Conservation (phyloP, 208 protist genomes). For the Angomonas ambiguus region DNA sequence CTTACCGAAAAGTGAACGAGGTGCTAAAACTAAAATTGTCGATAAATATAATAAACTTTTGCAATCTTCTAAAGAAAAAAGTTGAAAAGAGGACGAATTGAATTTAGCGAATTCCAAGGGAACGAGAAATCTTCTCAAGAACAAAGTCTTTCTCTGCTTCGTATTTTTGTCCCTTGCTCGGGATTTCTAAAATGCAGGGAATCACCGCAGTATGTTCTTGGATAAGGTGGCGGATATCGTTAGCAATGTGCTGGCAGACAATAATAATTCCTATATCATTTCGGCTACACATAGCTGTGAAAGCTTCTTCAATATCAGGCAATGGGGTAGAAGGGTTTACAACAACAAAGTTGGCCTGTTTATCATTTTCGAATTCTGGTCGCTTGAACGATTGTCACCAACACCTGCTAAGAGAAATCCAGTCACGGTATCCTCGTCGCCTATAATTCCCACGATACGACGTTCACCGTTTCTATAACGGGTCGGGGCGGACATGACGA, state of each 20-base stretch:
- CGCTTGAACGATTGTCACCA: constrained; percentile 79
- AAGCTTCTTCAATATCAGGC: constrained; percentile 91
- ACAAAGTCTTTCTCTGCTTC: constrained; percentile 95
- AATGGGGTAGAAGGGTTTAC: constrained; percentile 87
- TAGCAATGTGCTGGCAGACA: constrained; percentile 95
- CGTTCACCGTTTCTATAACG: constrained; percentile 76
- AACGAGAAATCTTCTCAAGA: constrained; percentile 84
- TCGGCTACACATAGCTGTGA: constrained; percentile 81
- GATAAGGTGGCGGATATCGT: constrained; percentile 94
- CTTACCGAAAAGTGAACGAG: too few relatives aligned
- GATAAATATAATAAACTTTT: too few relatives aligned
- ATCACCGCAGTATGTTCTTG: constrained; percentile 87
- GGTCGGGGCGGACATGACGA: constrained; percentile 18
- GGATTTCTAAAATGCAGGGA: constrained; percentile 96
- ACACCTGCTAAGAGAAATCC: constrained; percentile 96
- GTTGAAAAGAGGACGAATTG: neutral
- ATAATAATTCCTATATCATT: constrained; percentile 94
- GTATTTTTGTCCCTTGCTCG: constrained; percentile 95
- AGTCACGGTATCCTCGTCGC: constrained; percentile 96
- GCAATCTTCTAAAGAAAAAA: constrained; percentile 3
- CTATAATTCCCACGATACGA: constrained; percentile 86
- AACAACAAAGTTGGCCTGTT: constrained; percentile 89
- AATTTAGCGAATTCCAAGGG: constrained; percentile 58
- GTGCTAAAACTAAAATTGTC: too few relatives aligned
- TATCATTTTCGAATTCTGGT: constrained; percentile 18